Conservation (phyloP, 345 rosid species). For the Moricandia arvensis region DNA sequence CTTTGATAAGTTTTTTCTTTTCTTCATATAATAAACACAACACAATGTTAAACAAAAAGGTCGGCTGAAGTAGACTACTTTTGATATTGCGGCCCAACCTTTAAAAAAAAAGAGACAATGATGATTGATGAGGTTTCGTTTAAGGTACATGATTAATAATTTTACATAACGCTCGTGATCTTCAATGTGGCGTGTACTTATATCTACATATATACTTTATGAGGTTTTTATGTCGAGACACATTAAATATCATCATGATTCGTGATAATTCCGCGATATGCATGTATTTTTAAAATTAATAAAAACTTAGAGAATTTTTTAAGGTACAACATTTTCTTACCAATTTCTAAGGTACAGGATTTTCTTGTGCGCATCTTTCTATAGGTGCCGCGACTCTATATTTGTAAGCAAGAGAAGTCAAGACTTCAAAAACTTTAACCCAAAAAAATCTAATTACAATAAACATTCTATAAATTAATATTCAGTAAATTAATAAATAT, state of each 20-base stretch:
- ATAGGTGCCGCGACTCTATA: too few species aligned
- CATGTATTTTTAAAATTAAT: background rate
- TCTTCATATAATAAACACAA: background rate
- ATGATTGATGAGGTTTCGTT: background rate
- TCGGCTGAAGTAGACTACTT: too few species aligned
- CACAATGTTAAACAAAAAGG: background rate
- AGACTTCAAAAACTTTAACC: too few species aligned
- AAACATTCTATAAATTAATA: too few species aligned
- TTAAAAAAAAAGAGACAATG: background rate
- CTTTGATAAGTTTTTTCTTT: background rate
- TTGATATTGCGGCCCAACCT: background rate
- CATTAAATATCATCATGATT: background rate
- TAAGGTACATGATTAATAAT: background rate
- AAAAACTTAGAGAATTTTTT: too few species aligned
- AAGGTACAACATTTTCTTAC: too few species aligned
- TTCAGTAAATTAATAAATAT: too few species aligned
- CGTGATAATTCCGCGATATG: background rate
- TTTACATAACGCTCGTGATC: slow-evolving; percentile 1
- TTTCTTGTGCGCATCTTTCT: too few species aligned
- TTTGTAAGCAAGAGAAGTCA: too few species aligned
- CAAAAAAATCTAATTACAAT: too few species aligned
- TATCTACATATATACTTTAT: background rate
- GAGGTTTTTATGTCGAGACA: background rate
- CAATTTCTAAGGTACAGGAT: too few species aligned
- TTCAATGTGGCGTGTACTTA: slow-evolving; percentile 12